Evolutionary conservation across 208 protist genomes (phyloP).

Genomic region (Naegleria gruberi): DNA sequence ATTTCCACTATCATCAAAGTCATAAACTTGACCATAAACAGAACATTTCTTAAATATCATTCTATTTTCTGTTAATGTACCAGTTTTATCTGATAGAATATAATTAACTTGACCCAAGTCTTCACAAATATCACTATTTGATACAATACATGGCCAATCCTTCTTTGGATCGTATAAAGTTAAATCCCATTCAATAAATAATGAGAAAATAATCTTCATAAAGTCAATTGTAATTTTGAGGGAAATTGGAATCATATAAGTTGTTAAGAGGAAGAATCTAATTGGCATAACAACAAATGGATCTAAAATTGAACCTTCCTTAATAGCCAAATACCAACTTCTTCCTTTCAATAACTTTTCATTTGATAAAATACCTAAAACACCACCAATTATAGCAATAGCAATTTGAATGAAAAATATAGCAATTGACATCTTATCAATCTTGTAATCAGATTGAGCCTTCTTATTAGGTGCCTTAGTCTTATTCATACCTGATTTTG

Average conservation of each 20-base stretch:
- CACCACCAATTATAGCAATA: conserved; percentile 18
- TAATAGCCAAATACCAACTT: too few relatives aligned
- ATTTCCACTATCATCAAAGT: too few relatives aligned
- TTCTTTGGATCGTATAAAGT: conserved; percentile 60
- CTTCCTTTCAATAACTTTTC: too few relatives aligned
- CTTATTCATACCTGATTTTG: conserved; percentile 41
- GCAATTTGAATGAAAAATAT: neutral
- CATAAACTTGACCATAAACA: conserved; percentile 34
- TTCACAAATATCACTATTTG: conserved; percentile 92
- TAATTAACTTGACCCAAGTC: conserved; percentile 59
- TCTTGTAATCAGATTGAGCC: conserved; percentile 23
- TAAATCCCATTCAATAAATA: conserved; percentile 13
- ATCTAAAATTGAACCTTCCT: neutral
- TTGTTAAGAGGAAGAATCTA: neutral
- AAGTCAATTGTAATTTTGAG: neutral
- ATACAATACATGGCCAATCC: conserved; percentile 57
- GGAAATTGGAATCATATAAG: neutral
- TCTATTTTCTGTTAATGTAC: conserved; percentile 85
- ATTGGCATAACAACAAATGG: neutral
- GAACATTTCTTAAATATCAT: conserved; percentile 66
- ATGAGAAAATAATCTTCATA: conserved; percentile 19
- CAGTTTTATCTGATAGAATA: conserved; percentile 86
- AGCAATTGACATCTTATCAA: neutral
- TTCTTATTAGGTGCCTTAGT: conserved; percentile 22
- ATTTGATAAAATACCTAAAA: too few relatives aligned